Percentiles rank a stretch among this genome's conserved stretches.
phyloP scores from a whole-genome alignment of 2,329 filamentous ascomycete genomes.

The Clarireedia paspali region DNA sequence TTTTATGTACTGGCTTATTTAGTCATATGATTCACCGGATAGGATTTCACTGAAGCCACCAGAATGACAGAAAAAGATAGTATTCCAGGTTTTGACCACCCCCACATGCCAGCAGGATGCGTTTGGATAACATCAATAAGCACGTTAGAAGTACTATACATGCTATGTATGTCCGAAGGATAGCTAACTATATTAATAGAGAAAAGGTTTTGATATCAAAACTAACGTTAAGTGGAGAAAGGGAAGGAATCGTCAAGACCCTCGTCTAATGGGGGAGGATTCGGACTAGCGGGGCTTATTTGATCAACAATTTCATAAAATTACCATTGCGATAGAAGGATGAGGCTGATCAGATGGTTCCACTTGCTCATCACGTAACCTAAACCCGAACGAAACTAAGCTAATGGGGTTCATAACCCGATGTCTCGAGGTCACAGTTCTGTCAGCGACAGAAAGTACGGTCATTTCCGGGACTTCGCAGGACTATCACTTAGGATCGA shows the following conservation, averaged over 20 bases:
- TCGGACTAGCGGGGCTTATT: not conserved
- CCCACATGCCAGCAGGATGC: not conserved
- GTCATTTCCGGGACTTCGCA: not conserved
- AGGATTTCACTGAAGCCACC: not conserved
- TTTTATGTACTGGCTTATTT: not conserved
- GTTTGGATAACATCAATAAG: not conserved
- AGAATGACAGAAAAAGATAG: too few relatives aligned
- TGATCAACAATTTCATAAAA: not conserved
- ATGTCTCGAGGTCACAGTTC: not conserved
- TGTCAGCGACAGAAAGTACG: not conserved
- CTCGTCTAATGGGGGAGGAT: not conserved
- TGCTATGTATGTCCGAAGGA: not conserved
- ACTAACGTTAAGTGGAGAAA: not conserved
- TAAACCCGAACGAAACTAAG: not conserved
- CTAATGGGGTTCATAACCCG: not conserved
- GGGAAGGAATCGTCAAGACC: not conserved
- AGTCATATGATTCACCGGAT: not conserved
- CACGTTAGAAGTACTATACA: not conserved
- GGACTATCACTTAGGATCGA: not conserved
- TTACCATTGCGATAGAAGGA: not conserved
- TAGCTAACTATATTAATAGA: not conserved
- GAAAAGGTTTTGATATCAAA: not conserved
- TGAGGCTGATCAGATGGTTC: slow-evolving; percentile 1
- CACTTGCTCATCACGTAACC: slow-evolving; percentile 6
- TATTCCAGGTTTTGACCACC: too few relatives aligned